phyloP scores from a whole-genome alignment of 2,329 filamentous ascomycete genomes.

The Talaromyces sp. region DNA sequence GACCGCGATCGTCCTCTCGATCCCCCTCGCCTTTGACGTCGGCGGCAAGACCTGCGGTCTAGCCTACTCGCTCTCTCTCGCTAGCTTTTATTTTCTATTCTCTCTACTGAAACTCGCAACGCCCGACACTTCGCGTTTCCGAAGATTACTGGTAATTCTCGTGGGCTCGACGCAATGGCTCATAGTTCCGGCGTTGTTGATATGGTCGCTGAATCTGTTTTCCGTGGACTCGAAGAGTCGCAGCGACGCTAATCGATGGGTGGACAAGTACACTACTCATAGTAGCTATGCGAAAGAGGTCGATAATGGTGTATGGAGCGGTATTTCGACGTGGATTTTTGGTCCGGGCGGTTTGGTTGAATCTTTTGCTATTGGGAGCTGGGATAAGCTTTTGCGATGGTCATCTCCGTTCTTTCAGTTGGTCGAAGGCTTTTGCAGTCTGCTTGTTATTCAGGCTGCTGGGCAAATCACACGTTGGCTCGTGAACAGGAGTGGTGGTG shows the following conservation, averaged over 20 bases:
- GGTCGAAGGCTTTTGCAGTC: constrained; percentile 90
- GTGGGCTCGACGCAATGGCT: constrained; percentile 80
- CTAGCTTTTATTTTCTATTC: constrained; percentile 86
- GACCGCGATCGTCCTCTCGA: constrained; percentile 87
- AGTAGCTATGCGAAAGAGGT: neutral
- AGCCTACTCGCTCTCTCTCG: constrained; percentile 86
- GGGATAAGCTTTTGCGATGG: constrained; percentile 85
- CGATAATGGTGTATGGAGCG: constrained; percentile 33
- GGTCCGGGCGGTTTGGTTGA: constrained; percentile 81
- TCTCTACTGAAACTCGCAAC: constrained; percentile 76
- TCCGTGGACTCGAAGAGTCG: constrained; percentile 74
- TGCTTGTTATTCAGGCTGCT: constrained; percentile 90
- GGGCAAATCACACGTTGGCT: constrained; percentile 94
- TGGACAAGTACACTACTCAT: constrained; percentile 59
- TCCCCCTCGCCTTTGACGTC: constrained; percentile 96
- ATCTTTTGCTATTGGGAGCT: constrained; percentile 73
- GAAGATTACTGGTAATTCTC: constrained; percentile 65
- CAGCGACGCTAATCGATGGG: constrained; percentile 61
- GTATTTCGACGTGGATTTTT: constrained; percentile 80
- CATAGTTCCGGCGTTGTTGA: constrained; percentile 77
- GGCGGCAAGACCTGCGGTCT: constrained; percentile 91
- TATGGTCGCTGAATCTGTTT: constrained; percentile 94
- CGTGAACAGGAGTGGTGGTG: constrained; percentile 80
- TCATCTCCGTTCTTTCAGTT: constrained; percentile 94
- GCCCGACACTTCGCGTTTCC: constrained; percentile 71